phyloP scores from a whole-genome alignment of 345 rosid species.

The Boechera retrofracta region DNA sequence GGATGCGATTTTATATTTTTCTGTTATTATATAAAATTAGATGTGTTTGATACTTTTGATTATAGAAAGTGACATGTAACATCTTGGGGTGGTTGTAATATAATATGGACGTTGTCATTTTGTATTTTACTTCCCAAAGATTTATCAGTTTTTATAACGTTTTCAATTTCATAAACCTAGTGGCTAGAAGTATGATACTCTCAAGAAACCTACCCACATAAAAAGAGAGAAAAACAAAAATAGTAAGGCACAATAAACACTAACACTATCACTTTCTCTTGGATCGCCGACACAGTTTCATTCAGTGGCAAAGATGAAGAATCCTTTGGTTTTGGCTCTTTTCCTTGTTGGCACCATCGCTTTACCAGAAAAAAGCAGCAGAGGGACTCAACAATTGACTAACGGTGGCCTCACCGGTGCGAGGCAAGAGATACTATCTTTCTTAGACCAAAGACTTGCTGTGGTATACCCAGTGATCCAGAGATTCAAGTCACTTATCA shows the following conservation, averaged over 20 bases:
- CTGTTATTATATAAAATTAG: too few species aligned
- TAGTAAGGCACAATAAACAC: not conserved
- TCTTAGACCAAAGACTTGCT: slow-evolving; percentile 74
- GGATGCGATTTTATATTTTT: too few species aligned
- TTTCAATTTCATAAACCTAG: not conserved
- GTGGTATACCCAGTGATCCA: slow-evolving; percentile 77
- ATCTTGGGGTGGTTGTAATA: not conserved
- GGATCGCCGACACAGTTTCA: not conserved
- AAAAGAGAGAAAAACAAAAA: not conserved
- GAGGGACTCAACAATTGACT: slow-evolving; percentile 9
- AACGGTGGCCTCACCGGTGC: slow-evolving; percentile 27
- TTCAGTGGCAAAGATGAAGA: slow-evolving; percentile 26
- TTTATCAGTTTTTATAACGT: not conserved
- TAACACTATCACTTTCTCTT: not conserved
- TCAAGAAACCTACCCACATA: slow-evolving; percentile 1
- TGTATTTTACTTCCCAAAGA: not conserved
- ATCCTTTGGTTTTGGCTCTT: slow-evolving; percentile 22
- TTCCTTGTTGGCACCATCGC: slow-evolving; percentile 7
- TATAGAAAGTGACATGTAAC: not conserved
- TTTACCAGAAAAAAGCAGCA: slow-evolving; percentile 1
- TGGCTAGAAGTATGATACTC: not conserved
- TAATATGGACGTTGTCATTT: not conserved
- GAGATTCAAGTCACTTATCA: slow-evolving; percentile 66
- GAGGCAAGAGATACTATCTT: slow-evolving; percentile 41
- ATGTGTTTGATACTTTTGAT: not conserved